These are phyloP conservation scores for Xylariales sp. DNA, from an alignment of 2,329 filamentous ascomycete genomes.

Conservation along the genomic window DNA sequence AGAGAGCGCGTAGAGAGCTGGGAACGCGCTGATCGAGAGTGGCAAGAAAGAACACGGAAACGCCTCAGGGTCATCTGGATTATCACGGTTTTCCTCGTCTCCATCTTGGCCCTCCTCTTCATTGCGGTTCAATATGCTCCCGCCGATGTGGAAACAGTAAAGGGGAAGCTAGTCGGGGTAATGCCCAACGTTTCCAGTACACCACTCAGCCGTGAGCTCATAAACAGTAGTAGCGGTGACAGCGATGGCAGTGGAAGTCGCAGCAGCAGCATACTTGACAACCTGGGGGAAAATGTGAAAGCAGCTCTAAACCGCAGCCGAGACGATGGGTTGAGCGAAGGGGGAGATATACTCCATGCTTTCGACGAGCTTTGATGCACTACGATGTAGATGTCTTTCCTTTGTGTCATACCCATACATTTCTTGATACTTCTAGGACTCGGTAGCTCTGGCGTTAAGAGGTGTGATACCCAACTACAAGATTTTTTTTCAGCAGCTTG, in stretches of 20 bases:
- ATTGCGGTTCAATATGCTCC: conserved; percentile 27
- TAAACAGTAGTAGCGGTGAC: too few species aligned
- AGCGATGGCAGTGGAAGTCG: too few species aligned
- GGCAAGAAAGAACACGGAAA: conserved; percentile 63
- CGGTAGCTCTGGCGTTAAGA: too few species aligned
- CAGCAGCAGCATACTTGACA: conserved; percentile 15
- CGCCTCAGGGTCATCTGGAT: conserved; percentile 62
- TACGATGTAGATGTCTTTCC: not conserved
- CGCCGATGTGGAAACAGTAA: conserved; percentile 3
- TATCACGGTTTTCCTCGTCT: conserved; percentile 43
- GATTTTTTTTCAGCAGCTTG: too few species aligned
- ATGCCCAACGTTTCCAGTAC: conserved; percentile 12
- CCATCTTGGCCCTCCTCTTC: conserved; percentile 43
- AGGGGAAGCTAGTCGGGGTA: not conserved
- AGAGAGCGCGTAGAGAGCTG: conserved; percentile 61
- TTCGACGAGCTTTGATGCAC: conserved; percentile 26
- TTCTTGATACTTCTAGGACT: too few species aligned
- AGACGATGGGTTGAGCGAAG: conserved; percentile 9
- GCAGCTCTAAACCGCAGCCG: conserved; percentile 19
- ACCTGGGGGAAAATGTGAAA: conserved; percentile 21
- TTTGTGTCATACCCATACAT: too few species aligned
- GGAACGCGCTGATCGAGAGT: conserved; percentile 62
- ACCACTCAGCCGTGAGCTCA: conserved; percentile 8
- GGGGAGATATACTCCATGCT: conserved; percentile 22
- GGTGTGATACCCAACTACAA: too few species aligned